These are phyloP conservation scores for Penicillium griseofulvum DNA, from an alignment of 2,329 filamentous ascomycete genomes.

Conservation along the genomic window DNA sequence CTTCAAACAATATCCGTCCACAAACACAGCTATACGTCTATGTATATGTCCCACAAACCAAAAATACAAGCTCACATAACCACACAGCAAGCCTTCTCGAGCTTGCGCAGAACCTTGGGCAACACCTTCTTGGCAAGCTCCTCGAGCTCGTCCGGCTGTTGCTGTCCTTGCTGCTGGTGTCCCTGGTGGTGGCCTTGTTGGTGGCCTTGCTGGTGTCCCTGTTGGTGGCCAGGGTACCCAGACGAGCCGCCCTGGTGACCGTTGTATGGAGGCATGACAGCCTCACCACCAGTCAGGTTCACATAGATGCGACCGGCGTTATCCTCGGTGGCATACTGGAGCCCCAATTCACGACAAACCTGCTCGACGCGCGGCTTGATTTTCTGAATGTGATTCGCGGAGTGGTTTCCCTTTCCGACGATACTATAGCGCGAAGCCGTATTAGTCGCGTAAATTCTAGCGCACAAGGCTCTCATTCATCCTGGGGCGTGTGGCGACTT, in stretches of 20 bases:
- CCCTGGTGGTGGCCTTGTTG: constrained; percentile 45
- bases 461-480: background rate
- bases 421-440: constrained; percentile 52
- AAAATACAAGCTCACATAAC: constrained; percentile 60
- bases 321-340: constrained; percentile 80
- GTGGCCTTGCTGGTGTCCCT: constrained; percentile 39
- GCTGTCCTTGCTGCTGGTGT: constrained; percentile 46
- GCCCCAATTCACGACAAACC: constrained; percentile 76
- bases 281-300: constrained; percentile 72
- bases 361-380: constrained; percentile 93
- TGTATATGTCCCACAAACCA: constrained; percentile 8
- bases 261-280: constrained; percentile 42
- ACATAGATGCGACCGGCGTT: constrained; percentile 89
- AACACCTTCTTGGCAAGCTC: constrained; percentile 61
- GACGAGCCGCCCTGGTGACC: constrained; percentile 33
- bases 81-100: constrained; percentile 68
- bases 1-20: background rate
- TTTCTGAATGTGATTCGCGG: constrained; percentile 76
- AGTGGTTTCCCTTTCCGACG: constrained; percentile 93
- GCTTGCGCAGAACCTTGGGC: constrained; percentile 59
- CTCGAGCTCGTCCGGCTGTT: constrained; percentile 58
- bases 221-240: constrained; percentile 41
- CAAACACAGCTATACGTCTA: background rate
- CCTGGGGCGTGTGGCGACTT: constrained; percentile 26
- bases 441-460: background rate